Percentiles rank a stretch among this genome's conserved stretches.
Evolutionary conservation across 164 flowering plant species (phyloP).

Genomic region (Macadamia tetraphylla): DNA sequence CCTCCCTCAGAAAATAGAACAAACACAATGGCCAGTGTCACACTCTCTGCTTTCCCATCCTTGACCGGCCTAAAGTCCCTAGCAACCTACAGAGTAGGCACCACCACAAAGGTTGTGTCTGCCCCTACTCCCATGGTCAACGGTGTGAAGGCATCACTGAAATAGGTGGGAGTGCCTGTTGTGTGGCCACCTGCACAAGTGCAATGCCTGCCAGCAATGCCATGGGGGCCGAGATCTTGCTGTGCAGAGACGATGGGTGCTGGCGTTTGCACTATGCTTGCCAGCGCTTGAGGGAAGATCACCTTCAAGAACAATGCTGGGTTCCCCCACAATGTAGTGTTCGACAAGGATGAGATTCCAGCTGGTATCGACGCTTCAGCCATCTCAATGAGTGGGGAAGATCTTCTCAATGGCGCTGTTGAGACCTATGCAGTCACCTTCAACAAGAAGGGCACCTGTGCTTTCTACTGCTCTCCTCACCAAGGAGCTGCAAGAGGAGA

Average conservation of each 20-base stretch:
- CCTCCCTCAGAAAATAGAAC: too few relatives aligned
- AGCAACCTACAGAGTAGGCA: slow-evolving; percentile 13
- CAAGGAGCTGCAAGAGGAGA: slow-evolving; percentile 58
- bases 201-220: slow-evolving; percentile 72
- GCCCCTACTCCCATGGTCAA: slow-evolving; percentile 24
- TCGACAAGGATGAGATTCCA: slow-evolving; percentile 83
- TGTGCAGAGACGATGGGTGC: slow-evolving; percentile 59
- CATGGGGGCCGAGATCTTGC: slow-evolving; percentile 62
- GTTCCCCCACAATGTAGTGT: slow-evolving; percentile 89
- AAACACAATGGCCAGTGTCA: slow-evolving; percentile 14
- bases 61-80: slow-evolving; percentile 46
- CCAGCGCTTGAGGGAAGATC: slow-evolving; percentile 73
- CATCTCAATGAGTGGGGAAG: slow-evolving; percentile 90
- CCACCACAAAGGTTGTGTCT: slow-evolving; percentile 20
- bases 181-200: slow-evolving; percentile 67
- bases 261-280: slow-evolving; percentile 71
- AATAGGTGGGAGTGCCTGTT: slow-evolving; percentile 53
- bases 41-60: slow-evolving; percentile 4
- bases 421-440: slow-evolving; percentile 61
- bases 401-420: slow-evolving; percentile 64
- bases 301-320: slow-evolving; percentile 96
- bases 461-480: slow-evolving; percentile 89
- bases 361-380: slow-evolving; percentile 61
- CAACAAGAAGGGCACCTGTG: slow-evolving; percentile 64
- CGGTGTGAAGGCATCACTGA: slow-evolving; percentile 53